Evolutionary conservation across 768 basidiomycete genomes (phyloP), one percentile per base, ranked within the genome.

Genomic region (Dioszegia hungarica): DNA sequence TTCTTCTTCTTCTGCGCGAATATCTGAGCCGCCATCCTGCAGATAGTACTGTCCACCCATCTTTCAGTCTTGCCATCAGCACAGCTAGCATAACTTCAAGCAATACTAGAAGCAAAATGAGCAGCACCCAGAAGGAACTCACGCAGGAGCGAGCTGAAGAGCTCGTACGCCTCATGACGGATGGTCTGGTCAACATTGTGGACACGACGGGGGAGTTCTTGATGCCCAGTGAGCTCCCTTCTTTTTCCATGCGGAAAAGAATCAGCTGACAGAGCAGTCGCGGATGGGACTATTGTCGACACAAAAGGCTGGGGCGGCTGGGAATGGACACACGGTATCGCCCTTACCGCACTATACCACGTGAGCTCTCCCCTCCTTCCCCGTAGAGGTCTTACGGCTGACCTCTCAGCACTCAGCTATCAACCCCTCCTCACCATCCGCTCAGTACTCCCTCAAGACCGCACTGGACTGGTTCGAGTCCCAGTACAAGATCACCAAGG

Each of bases 271-370:
- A 24, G 12, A 31, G 2, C 38, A 73, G 72, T 82, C n/a, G 72
- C 74, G 14, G 81, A 83, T 68, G 82, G 82, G 4, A 77, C 81
- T 25, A 67, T 80, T 36, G 81, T 83, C 38, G 82, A 84, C 59
- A 83, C 82, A 0, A 84, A 84, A 59, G 80, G 81, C 6, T 83
- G 82, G 82, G 78, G 81, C 53, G 81, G 82, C 52, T 84, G 82
- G 82, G 81, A 83, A 47, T 76, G 75, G 75, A 75, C 73, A 10
- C 73, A 76, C 36, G 72, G 71, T 38, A 61, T 64, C 48, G 73
- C 70, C 29, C 61, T 72, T 3, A 72, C 70, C 2, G 68, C 64
- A 1, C 56, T 74, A 20, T 70, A 62, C 43, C 61, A 72, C 37
- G 72, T 70, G 24, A 47, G 69, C n/a, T n/a, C n/a, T n/a, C n/a